Evolutionary conservation across 2,329 filamentous ascomycete species (phyloP), one percentile per base, ranked within the genome.

Genomic region (Tolypocladium ovalisporum): DNA sequence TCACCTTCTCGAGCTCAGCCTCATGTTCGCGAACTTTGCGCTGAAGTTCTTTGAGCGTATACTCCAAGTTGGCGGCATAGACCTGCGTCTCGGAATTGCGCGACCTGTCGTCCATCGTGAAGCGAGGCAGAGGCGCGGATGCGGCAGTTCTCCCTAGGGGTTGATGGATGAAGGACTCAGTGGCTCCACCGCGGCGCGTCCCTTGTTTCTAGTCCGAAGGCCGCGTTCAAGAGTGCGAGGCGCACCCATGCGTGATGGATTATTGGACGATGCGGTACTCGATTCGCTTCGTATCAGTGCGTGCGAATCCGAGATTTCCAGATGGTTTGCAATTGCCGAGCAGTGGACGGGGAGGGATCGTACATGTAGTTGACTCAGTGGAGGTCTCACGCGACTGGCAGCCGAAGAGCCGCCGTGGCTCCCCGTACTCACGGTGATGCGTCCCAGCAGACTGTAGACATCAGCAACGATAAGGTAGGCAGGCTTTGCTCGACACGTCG

Each of bases 41-140:
- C 67, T 88, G 83, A 1, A 93, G 80, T 66, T 87, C 84, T 60
- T 78, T 79, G 51, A 92, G 66, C 2, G 88, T 90, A 56, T 81
- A 79, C 58, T 89, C 82, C 51, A 93, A 74, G 64, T 79, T 82
- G 47, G 76, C 60, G n/a, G 66, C 65, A 61, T 74, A 70, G 29
- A 62, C 57, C 53, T 69, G 65, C 4, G 63, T 63, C 54, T 67
- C 65, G 22, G 64, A 61, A 58, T 57, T 61, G 52, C 62, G 64
- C 52, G 64, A 60, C 39, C 55, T 59, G 22, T 67, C 56, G 17
- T 64, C 64, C 66, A 70, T 71, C 27, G 40, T 58, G 47, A 13
- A 10, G 27, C 9, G 47, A 34, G 29, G 29, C 47, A 34, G 22
- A 42, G 27, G 27, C 47, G 9, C 29, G 4, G 29, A 10, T 9